Evolutionary conservation across 108 stramenopile genomes (phyloP), one percentile per base, ranked within the genome.

Genomic region (Nannochloropsis gaditana): DNA sequence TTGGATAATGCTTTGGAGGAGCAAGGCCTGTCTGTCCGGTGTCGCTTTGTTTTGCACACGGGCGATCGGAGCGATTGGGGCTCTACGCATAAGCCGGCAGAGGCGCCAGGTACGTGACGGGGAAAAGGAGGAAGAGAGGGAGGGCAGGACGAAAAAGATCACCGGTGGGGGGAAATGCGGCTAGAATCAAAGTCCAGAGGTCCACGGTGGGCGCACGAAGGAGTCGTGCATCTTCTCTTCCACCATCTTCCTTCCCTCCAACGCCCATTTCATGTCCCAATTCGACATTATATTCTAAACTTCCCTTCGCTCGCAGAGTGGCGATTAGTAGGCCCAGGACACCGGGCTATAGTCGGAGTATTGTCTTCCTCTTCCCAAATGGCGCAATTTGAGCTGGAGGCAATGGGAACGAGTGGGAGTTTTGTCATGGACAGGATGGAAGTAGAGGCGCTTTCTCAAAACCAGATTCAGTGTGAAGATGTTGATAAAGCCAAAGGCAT

Each of bases 331-430:
- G 59, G 59, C 8, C 59, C 59, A 3, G 59, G 59, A 15, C n/a
- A 6, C 59, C 15, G n/a, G 59, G 8, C 19, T n/a, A 73, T 73
- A 2, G 59, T 73, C 19, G 59, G 59, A 0, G 59, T 73, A 3
- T n/a, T 73, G 59, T 15, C 19, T 15, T 73, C 59, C 2, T 73
- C 59, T n/a, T 73, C 59, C 5, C 59, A 73, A 73, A 73, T 73
- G 59, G 59, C 59, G 6, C 59, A 73, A 6, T 73, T 73, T 73
- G 59, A 73, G 59, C 59, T 73, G 59, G 59, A 73, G 59, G 59
- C 59, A 15, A 73, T 73, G 59, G 59, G 59, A 73, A n/a, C 4
- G 59, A n/a, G 59, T n/a, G 59, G 59, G 59, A 73, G 19, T 15
- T n/a, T 73, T 73, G 59, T 73, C 19, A 73, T 73, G 59, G 59